Conservation (phyloP, 805 yeast species). For the Yamadazyma sp. region DNA sequence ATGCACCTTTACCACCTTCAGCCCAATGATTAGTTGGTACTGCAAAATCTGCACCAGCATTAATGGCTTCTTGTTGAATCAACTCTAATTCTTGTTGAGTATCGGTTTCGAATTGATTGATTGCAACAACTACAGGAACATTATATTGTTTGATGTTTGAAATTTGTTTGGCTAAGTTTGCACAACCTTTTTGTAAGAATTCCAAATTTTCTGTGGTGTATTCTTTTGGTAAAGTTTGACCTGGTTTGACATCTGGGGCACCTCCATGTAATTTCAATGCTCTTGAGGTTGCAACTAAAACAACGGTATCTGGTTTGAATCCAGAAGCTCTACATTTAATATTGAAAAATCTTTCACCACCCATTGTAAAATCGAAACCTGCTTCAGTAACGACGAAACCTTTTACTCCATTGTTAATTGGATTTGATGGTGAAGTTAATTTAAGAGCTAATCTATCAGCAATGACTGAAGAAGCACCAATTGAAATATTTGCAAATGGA, state of each 20-base stretch:
- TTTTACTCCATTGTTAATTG: slow-evolving; percentile 42
- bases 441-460: slow-evolving; percentile 93
- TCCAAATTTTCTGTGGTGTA: slow-evolving; percentile 71
- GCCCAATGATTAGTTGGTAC: slow-evolving; percentile 85
- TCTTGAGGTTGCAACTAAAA: slow-evolving; percentile 79
- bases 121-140: slow-evolving; percentile 78
- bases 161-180: slow-evolving; percentile 76
- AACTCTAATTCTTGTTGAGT: slow-evolving; percentile 65
- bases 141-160: slow-evolving; percentile 69
- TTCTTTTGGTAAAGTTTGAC: slow-evolving; percentile 72
- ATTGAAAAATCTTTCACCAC: slow-evolving; percentile 95
- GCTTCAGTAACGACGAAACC: slow-evolving; percentile 98
- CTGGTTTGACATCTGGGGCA: slow-evolving; percentile 85
- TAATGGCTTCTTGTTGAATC: slow-evolving; percentile 62
- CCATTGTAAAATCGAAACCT: slow-evolving; percentile 98
- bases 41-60: slow-evolving; percentile 79
- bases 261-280: slow-evolving; percentile 87
- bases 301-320: slow-evolving; percentile 70
- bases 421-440: slow-evolving; percentile 56
- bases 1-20: slow-evolving; percentile 80
- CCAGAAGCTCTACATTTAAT: slow-evolving; percentile 90
- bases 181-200: slow-evolving; percentile 64
- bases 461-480: slow-evolving; percentile 92
- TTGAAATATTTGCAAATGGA: slow-evolving; percentile 95
- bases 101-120: slow-evolving; percentile 75